Percentiles rank a stretch among this genome's conserved stretches.
phyloP scores from a whole-genome alignment of 345 rosid species.

The Triadica sebifera region DNA sequence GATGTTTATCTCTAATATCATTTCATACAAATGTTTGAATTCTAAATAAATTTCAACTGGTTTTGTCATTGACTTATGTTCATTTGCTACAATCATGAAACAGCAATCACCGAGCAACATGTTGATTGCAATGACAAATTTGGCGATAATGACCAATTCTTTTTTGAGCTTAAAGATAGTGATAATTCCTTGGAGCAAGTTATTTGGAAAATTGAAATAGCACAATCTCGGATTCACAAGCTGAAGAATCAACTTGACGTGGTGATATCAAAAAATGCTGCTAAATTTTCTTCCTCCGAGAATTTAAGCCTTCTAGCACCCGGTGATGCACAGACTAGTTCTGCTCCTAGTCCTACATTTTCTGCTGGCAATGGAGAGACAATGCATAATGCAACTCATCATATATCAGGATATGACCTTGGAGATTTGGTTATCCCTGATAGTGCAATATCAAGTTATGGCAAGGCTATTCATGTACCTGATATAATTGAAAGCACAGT shows the following conservation, averaged over 20 bases:
- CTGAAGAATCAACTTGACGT: slow-evolving; percentile 61
- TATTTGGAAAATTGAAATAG: slow-evolving; percentile 66
- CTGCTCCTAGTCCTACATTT: slow-evolving; percentile 76
- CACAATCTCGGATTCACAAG: slow-evolving; percentile 57
- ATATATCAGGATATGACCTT: slow-evolving; percentile 47
- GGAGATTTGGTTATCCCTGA: slow-evolving; percentile 65
- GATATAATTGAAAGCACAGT: slow-evolving; percentile 93
- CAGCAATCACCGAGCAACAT: slow-evolving; percentile 43
- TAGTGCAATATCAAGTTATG: slow-evolving; percentile 56
- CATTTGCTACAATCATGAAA: slow-evolving; percentile 20
- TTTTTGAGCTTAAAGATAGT: slow-evolving; percentile 47
- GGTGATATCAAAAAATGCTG: slow-evolving; percentile 61
- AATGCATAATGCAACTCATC: slow-evolving; percentile 44
- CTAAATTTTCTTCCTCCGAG: slow-evolving; percentile 85
- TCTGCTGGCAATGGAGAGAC: slow-evolving; percentile 73
- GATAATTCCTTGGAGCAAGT: slow-evolving; percentile 55
- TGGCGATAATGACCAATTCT: slow-evolving; percentile 36
- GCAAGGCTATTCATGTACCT: slow-evolving; percentile 70
- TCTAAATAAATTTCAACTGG: slow-evolving; percentile 5
- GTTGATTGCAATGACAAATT: slow-evolving; percentile 35
- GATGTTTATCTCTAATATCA: background rate
- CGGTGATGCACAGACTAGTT: slow-evolving; percentile 63
- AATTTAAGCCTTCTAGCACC: slow-evolving; percentile 77
- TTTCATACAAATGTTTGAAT: background rate
- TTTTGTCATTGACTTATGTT: slow-evolving; percentile 8